Base-by-base conservation (phyloP, 495 filamentous ascomycete species). In the Pyronema domesticum region DNA sequence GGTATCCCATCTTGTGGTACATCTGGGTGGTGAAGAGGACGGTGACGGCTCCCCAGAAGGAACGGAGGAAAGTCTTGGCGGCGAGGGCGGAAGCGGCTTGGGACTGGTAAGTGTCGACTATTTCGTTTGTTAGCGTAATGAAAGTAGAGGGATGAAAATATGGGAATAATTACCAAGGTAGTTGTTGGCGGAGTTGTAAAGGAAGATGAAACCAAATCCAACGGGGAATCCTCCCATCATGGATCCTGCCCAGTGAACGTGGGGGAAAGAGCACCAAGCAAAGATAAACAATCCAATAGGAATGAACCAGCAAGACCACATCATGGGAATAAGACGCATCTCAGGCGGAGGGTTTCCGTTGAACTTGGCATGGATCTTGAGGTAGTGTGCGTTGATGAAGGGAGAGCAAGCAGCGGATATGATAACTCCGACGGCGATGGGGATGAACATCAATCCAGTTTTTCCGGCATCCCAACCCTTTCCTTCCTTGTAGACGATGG, bases 11-110 rank as follows among this genome's bases (percentile, higher is more conserved):
- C 11, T 78, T 71, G 45, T 73, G 60, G 61, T 85, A 89, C 84
- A 91, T 87, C 67, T 89, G 83, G 46, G 74, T 71, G 0, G 85
- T 89, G 69, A 91, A 89, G 0, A 91, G 71, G 0, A 88, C 83
- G 0, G 76, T 76, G 8, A 68, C 74, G 0, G 83, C 85, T 58
- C 85, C 85, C 82, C 82, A 91, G 66, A 87, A 80, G 7, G 77
- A 81, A 6, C 85, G 76, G 43, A 91, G 70, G 61, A 77, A 87
- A 0, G 85, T 89, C 69, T 89, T 89, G 46, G 85, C 84, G 1
- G 85, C 85, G n/a, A 89, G 75, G 0, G 85, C 85, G 6, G 80
- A 84, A 0, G 85, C 85, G n/a, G 85, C 85, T 69, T 86, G 82
- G 65, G 86, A 79, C 64, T 86, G 82, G 68, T 89, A 89, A 0